phyloP scores from a whole-genome alignment of 2,329 filamentous ascomycete genomes.

The Diaporthe sp. region DNA sequence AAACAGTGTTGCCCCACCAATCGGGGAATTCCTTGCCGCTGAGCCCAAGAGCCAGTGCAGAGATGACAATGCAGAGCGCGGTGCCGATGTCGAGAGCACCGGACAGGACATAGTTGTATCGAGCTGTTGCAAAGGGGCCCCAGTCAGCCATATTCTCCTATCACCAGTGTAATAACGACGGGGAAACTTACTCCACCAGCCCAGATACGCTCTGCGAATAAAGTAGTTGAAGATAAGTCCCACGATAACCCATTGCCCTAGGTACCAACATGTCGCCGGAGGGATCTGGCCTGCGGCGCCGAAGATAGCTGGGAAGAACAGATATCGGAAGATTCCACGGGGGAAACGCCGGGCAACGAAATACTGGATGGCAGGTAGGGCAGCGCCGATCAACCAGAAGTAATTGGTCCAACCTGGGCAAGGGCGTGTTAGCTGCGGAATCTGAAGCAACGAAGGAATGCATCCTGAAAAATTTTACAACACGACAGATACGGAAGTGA shows the following conservation, averaged over 20 bases:
- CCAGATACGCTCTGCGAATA: slow-evolving; percentile 63
- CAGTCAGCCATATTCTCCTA: slow-evolving; percentile 7
- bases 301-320: slow-evolving; percentile 68
- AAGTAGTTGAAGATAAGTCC: slow-evolving; percentile 69
- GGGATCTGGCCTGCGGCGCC: slow-evolving; percentile 65
- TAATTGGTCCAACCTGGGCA: slow-evolving; percentile 58
- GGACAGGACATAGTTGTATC: slow-evolving; percentile 72
- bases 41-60: slow-evolving; percentile 62
- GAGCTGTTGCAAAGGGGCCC: slow-evolving; percentile 47
- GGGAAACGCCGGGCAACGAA: slow-evolving; percentile 62
- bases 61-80: slow-evolving; percentile 68
- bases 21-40: slow-evolving; percentile 59
- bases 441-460: background rate
- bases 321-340: slow-evolving; percentile 60
- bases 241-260: slow-evolving; percentile 68
- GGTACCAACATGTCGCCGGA: slow-evolving; percentile 69
- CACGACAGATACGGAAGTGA: background rate
- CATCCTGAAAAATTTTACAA: background rate
- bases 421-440: background rate
- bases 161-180: no score
- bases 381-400: slow-evolving; percentile 68
- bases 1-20: slow-evolving; percentile 64
- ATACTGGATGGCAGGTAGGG: slow-evolving; percentile 64
- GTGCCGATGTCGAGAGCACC: slow-evolving; percentile 72
- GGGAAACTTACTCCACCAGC: slow-evolving; percentile 64